Evolutionary conservation across 1,139 yeast genomes (phyloP).

Genomic region (Pichia cactophila): DNA sequence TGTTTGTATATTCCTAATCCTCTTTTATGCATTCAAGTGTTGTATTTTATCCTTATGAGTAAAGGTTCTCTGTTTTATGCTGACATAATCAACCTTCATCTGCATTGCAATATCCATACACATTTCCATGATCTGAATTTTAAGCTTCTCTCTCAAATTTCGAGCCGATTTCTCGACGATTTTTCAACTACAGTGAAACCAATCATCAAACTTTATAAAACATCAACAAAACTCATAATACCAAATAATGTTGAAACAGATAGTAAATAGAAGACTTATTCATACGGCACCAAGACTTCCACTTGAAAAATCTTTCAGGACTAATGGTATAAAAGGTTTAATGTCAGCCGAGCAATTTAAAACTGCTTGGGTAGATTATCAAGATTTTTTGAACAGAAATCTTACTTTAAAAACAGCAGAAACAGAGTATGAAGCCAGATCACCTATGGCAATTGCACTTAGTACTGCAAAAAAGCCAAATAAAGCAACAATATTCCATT

Average conservation of each 20-base stretch:
- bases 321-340: slow-evolving; percentile 63
- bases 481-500: slow-evolving; percentile 68
- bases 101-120: too few species aligned
- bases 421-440: slow-evolving; percentile 69
- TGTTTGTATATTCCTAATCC: neutral
- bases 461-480: slow-evolving; percentile 66
- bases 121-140: too few species aligned
- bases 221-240: neutral
- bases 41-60: too few species aligned
- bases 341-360: slow-evolving; percentile 63
- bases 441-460: slow-evolving; percentile 70
- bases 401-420: slow-evolving; percentile 71
- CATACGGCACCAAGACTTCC: slow-evolving; percentile 62
- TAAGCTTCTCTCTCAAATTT: neutral
- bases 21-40: neutral
- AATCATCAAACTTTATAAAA: neutral
- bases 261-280: slow-evolving; percentile 23
- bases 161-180: neutral
- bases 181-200: neutral
- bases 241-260: slow-evolving; percentile 5
- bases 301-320: slow-evolving; percentile 32
- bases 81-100: neutral
- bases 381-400: slow-evolving; percentile 56
- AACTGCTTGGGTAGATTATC: slow-evolving; percentile 77
- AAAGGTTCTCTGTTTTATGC: neutral